A percentile compares a stretch with the other conserved stretches of the same genome.
phyloP scores from a whole-genome alignment of 73 alveolate species.

The Effrenium voratum region DNA sequence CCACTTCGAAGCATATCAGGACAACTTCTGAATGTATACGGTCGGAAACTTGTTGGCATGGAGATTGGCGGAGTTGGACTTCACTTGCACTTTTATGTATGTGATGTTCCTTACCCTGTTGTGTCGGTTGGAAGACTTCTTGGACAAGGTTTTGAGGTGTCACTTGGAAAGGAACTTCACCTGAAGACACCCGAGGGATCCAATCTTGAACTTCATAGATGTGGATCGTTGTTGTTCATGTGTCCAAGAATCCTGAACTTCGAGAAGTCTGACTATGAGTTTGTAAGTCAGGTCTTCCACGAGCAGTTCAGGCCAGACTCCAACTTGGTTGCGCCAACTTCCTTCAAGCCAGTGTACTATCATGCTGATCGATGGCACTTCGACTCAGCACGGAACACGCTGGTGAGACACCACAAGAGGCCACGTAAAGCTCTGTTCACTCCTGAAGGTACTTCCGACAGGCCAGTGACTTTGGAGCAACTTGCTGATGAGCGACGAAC shows the following conservation, averaged over 20 bases:
- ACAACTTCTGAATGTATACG: not conserved
- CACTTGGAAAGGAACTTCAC: too few relatives aligned
- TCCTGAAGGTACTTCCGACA: slow-evolving; percentile 3
- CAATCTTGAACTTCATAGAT: too few relatives aligned
- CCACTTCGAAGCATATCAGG: slow-evolving; percentile 47
- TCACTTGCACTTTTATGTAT: slow-evolving; percentile 28
- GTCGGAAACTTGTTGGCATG: slow-evolving; percentile 2
- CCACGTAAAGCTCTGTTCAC: not conserved
- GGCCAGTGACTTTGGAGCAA: not conserved
- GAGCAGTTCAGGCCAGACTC: slow-evolving; percentile 1
- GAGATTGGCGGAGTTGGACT: too few relatives aligned
- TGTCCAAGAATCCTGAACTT: too few relatives aligned
- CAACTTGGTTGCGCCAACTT: slow-evolving; percentile 2
- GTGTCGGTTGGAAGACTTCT: slow-evolving; percentile 51
- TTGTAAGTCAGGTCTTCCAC: not conserved
- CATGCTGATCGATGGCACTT: slow-evolving; percentile 1
- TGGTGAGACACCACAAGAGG: not conserved
- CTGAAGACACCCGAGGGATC: too few relatives aligned
- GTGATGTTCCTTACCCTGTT: not conserved
- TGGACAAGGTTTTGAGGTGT: not conserved
- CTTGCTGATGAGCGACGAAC: slow-evolving; percentile 14
- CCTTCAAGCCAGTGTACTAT: slow-evolving; percentile 11
- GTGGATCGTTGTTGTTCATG: slow-evolving; percentile 8
- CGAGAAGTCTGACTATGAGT: not conserved
- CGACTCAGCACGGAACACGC: not conserved